Evolutionary conservation across 139 green algal species (phyloP), one percentile per base, ranked within the genome.

Genomic region (Chlorella ohadii): DNA sequence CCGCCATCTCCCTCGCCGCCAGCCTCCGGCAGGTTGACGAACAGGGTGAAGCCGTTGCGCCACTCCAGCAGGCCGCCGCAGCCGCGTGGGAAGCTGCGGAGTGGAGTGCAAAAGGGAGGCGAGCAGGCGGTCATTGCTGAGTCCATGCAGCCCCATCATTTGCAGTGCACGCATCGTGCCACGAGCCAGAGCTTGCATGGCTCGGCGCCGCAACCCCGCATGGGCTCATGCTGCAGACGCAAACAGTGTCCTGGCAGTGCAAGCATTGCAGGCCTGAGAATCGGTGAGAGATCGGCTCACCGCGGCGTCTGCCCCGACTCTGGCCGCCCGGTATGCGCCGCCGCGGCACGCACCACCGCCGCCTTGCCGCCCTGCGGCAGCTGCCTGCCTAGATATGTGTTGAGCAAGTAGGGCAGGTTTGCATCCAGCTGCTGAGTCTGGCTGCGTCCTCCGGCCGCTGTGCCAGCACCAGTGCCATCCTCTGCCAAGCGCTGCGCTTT

Each of bases 331-430:
- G 28, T 55, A 22, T 63, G n/a, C 7, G 70, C 55, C 28, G 82
- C 82, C 16, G 38, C 82, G 11, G 73, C 70, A 4, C 82, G 64
- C 47, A 87, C 73, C 47, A 51, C 76, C 3, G 82, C 51, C 27
- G 59, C 65, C 73, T 87, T 87, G 66, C 82, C 82, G 38, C 82
- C 82, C 51, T 83, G 56, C 0, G 82, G 82, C 75, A 87, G 51
- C 38, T 61, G 36, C 65, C 36, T 13, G 34, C 82, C 82, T 59
- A 87, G 38, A 17, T 87, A 87, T 4, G 44, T 34, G 0, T 56
- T 17, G 34, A 87, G 55, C 57, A 80, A 28, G 66, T 84, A 77
- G 0, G n/a, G 27, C 0, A 61, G 12, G 38, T 87, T 87, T 19
- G 22, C 38, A 7, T 77, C 39, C 51, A 83, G 59, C 57, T 34